A percentile compares a stretch with the other conserved stretches of the same genome.
Conservation (phyloP, 441 rosid species). For the Brassica balearica region DNA sequence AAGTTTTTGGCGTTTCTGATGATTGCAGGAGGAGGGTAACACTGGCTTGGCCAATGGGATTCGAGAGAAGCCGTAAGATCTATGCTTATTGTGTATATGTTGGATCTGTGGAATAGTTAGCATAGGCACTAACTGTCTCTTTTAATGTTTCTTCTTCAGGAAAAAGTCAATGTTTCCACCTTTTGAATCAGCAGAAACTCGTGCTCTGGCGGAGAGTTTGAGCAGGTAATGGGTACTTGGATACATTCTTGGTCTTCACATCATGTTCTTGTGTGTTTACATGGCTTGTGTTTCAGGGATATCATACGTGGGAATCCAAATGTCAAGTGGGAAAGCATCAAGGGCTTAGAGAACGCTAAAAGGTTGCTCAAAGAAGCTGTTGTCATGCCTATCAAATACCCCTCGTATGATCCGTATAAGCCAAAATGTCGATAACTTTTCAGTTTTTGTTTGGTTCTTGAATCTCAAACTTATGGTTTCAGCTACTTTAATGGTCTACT, state of each 20-base stretch:
- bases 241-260: no score
- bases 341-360: conserved; percentile 88
- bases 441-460: conserved; percentile 7
- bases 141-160: conserved; percentile 48
- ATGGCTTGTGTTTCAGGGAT: conserved; percentile 58
- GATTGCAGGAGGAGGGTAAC: conserved; percentile 50
- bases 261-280: neutral
- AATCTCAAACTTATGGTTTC: conserved; percentile 20
- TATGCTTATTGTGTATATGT: neutral
- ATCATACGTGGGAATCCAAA: conserved; percentile 92
- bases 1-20: neutral
- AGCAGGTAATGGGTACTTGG: no score
- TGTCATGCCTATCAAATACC: conserved; percentile 98
- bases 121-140: conserved; percentile 3
- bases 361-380: conserved; percentile 95
- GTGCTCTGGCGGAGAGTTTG: conserved; percentile 73
- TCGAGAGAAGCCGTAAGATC: conserved; percentile 62
- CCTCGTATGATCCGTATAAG: conserved; percentile 62
- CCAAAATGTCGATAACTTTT: neutral
- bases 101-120: conserved; percentile 26
- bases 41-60: conserved; percentile 52
- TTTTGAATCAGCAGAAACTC: conserved; percentile 87
- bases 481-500: conserved; percentile 95
- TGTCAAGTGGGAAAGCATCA: conserved; percentile 94
- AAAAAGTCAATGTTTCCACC: conserved; percentile 81